Percentiles rank a stretch among this genome's conserved stretches.
Evolutionary conservation across 345 rosid species (phyloP).

Genomic region (Microthlaspi erraticum): DNA sequence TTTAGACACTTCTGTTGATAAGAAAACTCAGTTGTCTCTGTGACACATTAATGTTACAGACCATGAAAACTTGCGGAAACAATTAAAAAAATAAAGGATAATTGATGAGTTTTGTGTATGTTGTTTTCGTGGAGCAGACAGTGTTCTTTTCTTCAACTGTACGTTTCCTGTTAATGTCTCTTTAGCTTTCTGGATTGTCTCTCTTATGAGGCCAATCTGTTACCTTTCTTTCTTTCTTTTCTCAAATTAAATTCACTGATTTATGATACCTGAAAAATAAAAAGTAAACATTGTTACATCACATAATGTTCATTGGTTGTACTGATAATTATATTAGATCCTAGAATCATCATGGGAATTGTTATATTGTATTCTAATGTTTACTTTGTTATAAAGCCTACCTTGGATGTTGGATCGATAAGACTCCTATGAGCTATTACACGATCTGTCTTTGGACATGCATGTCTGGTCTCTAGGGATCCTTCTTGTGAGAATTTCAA

Average conservation of each 20-base stretch:
- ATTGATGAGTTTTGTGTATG: constrained; percentile 40
- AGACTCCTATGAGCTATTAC: constrained; percentile 39
- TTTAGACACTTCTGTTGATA: constrained; percentile 39
- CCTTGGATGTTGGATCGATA: constrained; percentile 43
- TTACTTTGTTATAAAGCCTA: constrained; percentile 39
- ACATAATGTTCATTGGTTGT: constrained; percentile 39
- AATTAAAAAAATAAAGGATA: constrained; percentile 22
- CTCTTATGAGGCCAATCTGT: constrained; percentile 39
- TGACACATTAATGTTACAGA: constrained; percentile 39
- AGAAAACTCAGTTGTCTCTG: constrained; percentile 43
- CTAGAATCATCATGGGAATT: constrained; percentile 36
- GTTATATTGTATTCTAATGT: constrained; percentile 4
- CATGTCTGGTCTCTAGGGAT: constrained; percentile 49
- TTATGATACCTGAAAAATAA: neutral
- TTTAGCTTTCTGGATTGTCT: constrained; percentile 45
- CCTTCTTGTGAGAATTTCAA: constrained; percentile 36
- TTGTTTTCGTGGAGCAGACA: constrained; percentile 48
- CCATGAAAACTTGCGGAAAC: constrained; percentile 30
- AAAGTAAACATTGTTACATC: constrained; percentile 39
- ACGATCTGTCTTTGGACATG: constrained; percentile 49
- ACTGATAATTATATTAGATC: constrained; percentile 26
- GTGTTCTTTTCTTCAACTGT: constrained; percentile 44
- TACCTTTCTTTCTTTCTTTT: neutral
- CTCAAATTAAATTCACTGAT: constrained; percentile 20
- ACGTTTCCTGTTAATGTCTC: constrained; percentile 47